Base-by-base conservation (phyloP, 768 basidiomycete genomes). In the Coprinopsis cinerea region DNA sequence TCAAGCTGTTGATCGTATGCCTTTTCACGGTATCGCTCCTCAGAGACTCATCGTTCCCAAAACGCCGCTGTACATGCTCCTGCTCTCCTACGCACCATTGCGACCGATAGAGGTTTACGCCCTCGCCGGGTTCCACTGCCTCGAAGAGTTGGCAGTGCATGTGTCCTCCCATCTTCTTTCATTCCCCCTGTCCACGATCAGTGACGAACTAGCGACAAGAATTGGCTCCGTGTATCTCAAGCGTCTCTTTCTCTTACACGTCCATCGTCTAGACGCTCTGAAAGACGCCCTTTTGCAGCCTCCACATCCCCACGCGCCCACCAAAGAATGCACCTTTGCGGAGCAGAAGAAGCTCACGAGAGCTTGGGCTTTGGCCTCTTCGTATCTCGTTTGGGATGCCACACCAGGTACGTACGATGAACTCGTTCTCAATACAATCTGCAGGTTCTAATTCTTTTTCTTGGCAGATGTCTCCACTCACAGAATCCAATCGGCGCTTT, bases 401-500 rank as follows among this genome's bases (percentile, higher is more conserved):
- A 41, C 54, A 30, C 53, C 59, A 7, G 55, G 60, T 61, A n/a
- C 32, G 51, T 57, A 23, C 23, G n/a, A 22, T 13, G n/a, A n/a
- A 20, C 13, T 34, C 5, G 17, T 34, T 2, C 25, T n/a, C 15
- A 23, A 26, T 22, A 11, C 17, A 22, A 49, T 27, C 23, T 25
- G n/a, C n/a, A n/a, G n/a, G 17, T n/a, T 35, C 40, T 40, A 13
- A 30, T 17, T 4, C 24, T 11, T 17, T 23, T 26, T 11, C 24
- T 34, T 14, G 20, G 44, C 49, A 81, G 80, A 82, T 57, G 53
- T 80, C 11, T 77, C 79, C 5, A 71, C 69, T 18, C 64, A 65
- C 30, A 64, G 64, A 4, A 78, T 82, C 54, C 73, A 78, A 53
- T 61, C 64, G 4, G 71, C 75, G 5, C 67, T 82, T 32, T 64